Evolutionary conservation across 164 flowering plant genomes (phyloP).

Genomic region (Houttuynia cordata): DNA sequence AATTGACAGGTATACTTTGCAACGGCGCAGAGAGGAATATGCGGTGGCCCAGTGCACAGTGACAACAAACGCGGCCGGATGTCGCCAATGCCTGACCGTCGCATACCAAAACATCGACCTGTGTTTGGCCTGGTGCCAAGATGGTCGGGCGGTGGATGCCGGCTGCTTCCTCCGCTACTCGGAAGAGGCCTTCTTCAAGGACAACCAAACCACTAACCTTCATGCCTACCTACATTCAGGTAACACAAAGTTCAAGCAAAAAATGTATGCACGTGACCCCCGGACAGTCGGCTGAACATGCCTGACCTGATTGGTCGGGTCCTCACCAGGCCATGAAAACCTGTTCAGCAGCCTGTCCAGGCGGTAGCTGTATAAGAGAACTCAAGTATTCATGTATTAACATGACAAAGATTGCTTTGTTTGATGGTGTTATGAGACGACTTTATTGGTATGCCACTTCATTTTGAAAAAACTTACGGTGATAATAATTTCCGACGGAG

Average conservation of each 20-base stretch:
- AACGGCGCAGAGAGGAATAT: slow-evolving; percentile 23
- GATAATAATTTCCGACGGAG: too few relatives aligned
- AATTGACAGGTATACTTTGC: slow-evolving; percentile 26
- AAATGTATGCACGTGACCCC: not conserved
- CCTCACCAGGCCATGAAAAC: too few relatives aligned
- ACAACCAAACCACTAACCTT: slow-evolving; percentile 29
- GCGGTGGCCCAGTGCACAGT: slow-evolving; percentile 46
- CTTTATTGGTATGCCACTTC: too few relatives aligned
- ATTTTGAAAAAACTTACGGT: too few relatives aligned
- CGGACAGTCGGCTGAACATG: too few relatives aligned
- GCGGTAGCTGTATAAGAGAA: too few relatives aligned
- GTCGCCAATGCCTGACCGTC: slow-evolving; percentile 33
- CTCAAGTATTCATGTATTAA: too few relatives aligned
- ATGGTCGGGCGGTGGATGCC: slow-evolving; percentile 38
- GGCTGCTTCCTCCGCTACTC: slow-evolving; percentile 63
- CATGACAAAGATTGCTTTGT: not conserved
- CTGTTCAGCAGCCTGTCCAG: too few relatives aligned
- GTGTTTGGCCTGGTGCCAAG: slow-evolving; percentile 26
- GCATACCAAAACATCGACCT: slow-evolving; percentile 22
- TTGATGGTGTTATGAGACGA: too few relatives aligned
- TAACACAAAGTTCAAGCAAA: not conserved
- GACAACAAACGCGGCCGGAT: slow-evolving; percentile 27
- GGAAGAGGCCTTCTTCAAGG: slow-evolving; percentile 24
- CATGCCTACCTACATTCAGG: slow-evolving; percentile 22
- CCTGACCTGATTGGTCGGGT: too few relatives aligned